Evolutionary conservation across 1,284 basidiomycete genomes (phyloP).

Genomic region (Ceratobasidium theobromae): DNA sequence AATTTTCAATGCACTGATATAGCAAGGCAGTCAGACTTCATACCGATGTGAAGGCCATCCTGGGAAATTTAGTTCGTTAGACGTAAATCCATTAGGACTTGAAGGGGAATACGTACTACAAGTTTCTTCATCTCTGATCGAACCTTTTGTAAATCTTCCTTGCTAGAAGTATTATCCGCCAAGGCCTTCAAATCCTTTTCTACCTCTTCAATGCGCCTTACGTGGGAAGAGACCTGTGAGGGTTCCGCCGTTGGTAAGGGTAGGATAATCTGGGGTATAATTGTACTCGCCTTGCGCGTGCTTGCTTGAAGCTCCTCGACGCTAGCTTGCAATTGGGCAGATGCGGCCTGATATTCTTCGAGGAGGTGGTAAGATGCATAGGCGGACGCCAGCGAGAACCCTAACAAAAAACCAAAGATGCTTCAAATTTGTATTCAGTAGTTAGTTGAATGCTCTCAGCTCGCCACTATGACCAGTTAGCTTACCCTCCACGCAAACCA

Average conservation of each 20-base stretch:
- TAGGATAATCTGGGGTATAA: not conserved
- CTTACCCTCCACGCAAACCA: conserved; percentile 82
- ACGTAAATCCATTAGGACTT: not conserved
- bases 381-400: conserved; percentile 75
- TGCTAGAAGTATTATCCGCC: conserved; percentile 62
- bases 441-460: too few relatives aligned
- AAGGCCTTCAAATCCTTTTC: conserved; percentile 85
- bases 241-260: not conserved
- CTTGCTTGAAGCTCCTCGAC: conserved; percentile 83
- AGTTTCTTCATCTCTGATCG: conserved; percentile 83
- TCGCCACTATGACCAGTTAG: too few relatives aligned
- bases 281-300: conserved; percentile 67
- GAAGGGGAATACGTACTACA: conserved; percentile 48
- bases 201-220: conserved; percentile 80
- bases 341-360: conserved; percentile 87
- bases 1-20: not conserved
- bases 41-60: conserved; percentile 74
- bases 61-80: conserved; percentile 2
- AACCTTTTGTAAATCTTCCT: conserved; percentile 75
- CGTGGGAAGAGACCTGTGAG: conserved; percentile 75
- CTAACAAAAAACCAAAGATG: conserved; percentile 85
- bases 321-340: conserved; percentile 77
- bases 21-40: conserved; percentile 41
- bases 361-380: conserved; percentile 85
- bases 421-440: too few relatives aligned